Base-by-base conservation (phyloP, 2,329 filamentous ascomycete species). In the Arthrobotrys conoides region DNA sequence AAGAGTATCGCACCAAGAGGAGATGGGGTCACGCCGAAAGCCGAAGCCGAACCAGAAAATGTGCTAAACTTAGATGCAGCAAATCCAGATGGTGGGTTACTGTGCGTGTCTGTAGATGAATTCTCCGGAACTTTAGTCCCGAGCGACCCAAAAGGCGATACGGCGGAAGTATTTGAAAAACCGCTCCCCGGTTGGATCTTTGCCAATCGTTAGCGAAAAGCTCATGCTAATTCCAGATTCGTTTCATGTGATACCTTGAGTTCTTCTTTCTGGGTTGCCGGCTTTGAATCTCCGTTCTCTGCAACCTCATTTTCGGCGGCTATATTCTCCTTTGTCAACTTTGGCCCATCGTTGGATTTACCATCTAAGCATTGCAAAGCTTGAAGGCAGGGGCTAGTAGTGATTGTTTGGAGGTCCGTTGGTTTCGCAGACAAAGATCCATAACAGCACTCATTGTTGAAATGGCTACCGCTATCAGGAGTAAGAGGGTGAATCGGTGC, bases 101-200 rank as follows among this genome's bases (percentile, higher is more conserved):
- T 65, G 5, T 20, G 16, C 3, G 10, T 18, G 16, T 68, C 63
- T 3, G 44, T 38, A 1, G 48, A 59, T 4, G 55, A 22, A 33
- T 22, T 49, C 22, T 69, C 46, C 6, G 53, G 38, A 5, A 53
- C 9, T 18, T 67, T 71, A n/a, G 61, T 38, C 3, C 41, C 55
- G 27, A 72, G 68, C 5, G 75, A 55, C 8, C 75, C 68, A 18
- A 78, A 78, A 14, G 75, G 75, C n/a, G 68, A 72, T 18, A 72
- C 53, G 6, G 75, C 2, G 9, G 75, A 78, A 14, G 75, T 72
- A 20, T 78, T 78, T 1, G 75, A 78, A 48, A 78, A 78, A n/a
- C 75, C 73, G 27, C 73, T 46, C 6, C 57, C 57, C 20, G 57
- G 57, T 61, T 22, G 33, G 12, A 61, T 24, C 57, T 61, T 1